Base-by-base conservation (phyloP, 148 eudicot species). In the Dianthus caryophyllus region DNA sequence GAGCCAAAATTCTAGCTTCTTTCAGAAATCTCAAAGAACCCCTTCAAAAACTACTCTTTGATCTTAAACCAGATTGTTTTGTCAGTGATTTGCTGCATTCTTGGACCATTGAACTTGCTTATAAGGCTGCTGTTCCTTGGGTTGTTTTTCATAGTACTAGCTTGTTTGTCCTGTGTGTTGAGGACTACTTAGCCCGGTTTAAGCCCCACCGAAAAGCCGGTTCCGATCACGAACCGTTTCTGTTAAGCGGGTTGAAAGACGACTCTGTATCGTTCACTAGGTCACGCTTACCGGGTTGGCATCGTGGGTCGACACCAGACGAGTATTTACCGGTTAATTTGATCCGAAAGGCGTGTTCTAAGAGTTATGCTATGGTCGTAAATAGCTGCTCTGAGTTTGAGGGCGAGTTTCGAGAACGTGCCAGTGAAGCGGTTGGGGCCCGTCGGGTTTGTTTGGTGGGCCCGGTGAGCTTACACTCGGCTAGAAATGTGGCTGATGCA, bases 51-150 rank as follows among this genome's bases (percentile, higher is more conserved):
- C n/a, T 63, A 26, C 66, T 63, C 15, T 1, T 14, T 3, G 20
- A 43, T 44, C 22, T 4, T 6, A 12, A 29, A 7, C 66, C 66
- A 12, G 31, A 63, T 24, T 63, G 66, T 41, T 41, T 63, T 3
- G 66, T 63, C 2, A 43, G 66, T 8, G 66, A 63, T 16, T 22
- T 43, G 4, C 6, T 43, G 51, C 52, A 43, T 15, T 63, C 66
- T 29, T 63, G 66, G 66, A 63, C 66, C 1, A 2, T 63, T 5
- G 66, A 63, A 14, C 6, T 63, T 1, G 66, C 66, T 15, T 16
- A 43, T 0, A 27, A 63, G 0, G 21, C 52, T 5, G 10, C 51
- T 12, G 47, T 63, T 49, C 52, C 66, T 4, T 63, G 52, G 31
- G 47, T 43, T 6, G 50, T 41, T 8, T 61, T 61, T 26, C 30